Evolutionary conservation across 805 yeast genomes (phyloP).

Genomic region (Zygosaccharomyces bailii): DNA sequence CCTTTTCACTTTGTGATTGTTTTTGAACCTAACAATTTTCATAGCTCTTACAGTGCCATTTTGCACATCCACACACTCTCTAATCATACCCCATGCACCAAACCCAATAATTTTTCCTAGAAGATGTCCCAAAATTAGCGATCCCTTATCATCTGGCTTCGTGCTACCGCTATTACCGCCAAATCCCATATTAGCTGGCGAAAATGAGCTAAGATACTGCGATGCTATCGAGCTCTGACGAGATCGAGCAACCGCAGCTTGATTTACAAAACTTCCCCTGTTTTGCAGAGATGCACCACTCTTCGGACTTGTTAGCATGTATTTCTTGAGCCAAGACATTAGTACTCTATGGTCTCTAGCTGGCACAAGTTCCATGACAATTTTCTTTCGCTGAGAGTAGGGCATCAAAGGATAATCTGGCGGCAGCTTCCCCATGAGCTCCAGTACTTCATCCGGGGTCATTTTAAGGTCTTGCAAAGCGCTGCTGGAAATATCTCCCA

Average conservation of each 20-base stretch:
- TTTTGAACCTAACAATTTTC: slow-evolving; percentile 54
- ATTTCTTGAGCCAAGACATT: slow-evolving; percentile 32
- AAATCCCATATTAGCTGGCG: slow-evolving; percentile 28
- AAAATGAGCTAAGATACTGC: slow-evolving; percentile 34
- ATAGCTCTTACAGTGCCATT: slow-evolving; percentile 50
- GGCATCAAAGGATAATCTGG: slow-evolving; percentile 53
- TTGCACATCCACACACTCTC: slow-evolving; percentile 53
- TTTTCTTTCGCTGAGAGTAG: slow-evolving; percentile 55
- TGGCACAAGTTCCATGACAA: slow-evolving; percentile 38
- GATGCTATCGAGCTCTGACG: slow-evolving; percentile 36
- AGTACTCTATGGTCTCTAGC: slow-evolving; percentile 35
- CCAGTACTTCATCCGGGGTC: slow-evolving; percentile 32
- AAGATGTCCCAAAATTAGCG: slow-evolving; percentile 55
- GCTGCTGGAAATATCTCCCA: slow-evolving; percentile 17
- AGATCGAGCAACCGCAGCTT: slow-evolving; percentile 15
- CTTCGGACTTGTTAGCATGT: slow-evolving; percentile 24
- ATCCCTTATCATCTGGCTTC: slow-evolving; percentile 60
- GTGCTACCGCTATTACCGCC: slow-evolving; percentile 13
- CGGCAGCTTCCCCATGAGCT: slow-evolving; percentile 41
- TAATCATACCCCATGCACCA: slow-evolving; percentile 87
- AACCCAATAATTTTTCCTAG: slow-evolving; percentile 76
- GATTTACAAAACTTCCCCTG: slow-evolving; percentile 6
- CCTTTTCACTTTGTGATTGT: slow-evolving; percentile 48
- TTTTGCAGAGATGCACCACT: slow-evolving; percentile 25
- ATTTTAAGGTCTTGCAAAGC: slow-evolving; percentile 18